Conservation (phyloP, 2,329 filamentous ascomycete genomes). For the Berkeleyomyces basicola region DNA sequence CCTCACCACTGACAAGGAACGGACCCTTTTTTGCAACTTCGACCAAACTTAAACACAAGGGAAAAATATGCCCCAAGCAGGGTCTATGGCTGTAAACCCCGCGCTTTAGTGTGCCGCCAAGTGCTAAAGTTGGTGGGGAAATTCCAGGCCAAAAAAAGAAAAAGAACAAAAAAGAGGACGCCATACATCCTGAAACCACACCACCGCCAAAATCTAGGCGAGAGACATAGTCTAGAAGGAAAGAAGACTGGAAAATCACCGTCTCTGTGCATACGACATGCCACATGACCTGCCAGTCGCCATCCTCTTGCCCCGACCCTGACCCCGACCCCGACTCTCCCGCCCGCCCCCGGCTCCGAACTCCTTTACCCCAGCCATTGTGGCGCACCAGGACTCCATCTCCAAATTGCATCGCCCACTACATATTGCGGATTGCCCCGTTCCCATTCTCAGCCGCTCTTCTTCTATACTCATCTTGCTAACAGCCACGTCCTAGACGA, state of each 20-base stretch:
- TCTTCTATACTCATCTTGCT: background rate
- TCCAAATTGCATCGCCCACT: background rate
- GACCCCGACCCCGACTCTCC: background rate
- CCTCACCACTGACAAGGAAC: background rate
- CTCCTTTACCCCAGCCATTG: background rate
- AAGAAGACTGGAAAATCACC: background rate
- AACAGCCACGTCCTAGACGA: background rate
- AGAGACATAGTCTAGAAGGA: background rate
- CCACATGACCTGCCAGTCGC: background rate
- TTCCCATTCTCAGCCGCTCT: background rate
- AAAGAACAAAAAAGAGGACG: background rate
- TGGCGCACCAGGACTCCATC: background rate
- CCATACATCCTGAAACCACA: background rate
- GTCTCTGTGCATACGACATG: background rate
- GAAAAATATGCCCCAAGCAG: background rate
- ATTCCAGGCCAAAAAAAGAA: background rate
- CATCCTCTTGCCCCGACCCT: background rate
- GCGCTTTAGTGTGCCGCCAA: conserved; percentile 1
- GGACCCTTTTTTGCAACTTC: background rate
- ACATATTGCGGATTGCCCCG: background rate
- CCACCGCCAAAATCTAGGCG: background rate
- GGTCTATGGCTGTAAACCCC: conserved; percentile 1
- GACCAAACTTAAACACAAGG: background rate
- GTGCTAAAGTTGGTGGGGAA: conserved; percentile 1
- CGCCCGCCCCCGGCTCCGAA: background rate